Conservation (phyloP, 75 land plant genomes). For the Ceratopteris richardii region DNA sequence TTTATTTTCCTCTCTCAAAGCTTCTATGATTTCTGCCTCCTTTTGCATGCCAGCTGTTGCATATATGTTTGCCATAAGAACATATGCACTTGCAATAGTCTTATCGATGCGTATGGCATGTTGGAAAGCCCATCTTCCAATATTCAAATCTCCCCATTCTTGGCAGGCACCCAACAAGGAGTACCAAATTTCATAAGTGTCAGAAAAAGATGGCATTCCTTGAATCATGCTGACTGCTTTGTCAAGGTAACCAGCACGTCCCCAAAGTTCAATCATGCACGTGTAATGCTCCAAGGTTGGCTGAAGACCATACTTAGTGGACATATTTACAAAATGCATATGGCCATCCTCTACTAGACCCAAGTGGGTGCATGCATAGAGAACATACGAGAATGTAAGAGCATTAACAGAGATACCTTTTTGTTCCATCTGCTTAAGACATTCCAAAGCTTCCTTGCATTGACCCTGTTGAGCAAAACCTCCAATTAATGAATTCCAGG, state of each 20-base stretch:
- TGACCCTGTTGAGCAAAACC: not conserved
- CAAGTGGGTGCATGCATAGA: not conserved
- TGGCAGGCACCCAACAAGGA: constrained; percentile 5
- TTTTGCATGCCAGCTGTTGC: no score
- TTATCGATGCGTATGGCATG: no score
- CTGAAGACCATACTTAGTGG: not conserved
- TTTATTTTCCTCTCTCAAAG: no score
- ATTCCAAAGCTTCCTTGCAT: not conserved
- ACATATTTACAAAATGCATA: not conserved
- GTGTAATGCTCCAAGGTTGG: not conserved
- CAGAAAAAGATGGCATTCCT: not conserved
- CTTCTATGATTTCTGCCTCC: no score
- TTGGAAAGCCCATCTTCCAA: no score
- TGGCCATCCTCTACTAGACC: not conserved
- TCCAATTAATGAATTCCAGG: not conserved
- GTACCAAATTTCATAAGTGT: not conserved
- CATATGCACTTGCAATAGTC: no score
- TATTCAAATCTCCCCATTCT: no score
- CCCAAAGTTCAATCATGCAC: not conserved
- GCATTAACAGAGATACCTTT: not conserved
- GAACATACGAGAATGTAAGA: not conserved
- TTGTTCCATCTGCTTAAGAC: not conserved
- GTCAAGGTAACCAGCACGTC: not conserved
- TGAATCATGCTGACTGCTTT: not conserved
- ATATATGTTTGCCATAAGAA: no score